A percentile compares a stretch with the other conserved stretches of the same genome.
phyloP scores from a whole-genome alignment of 331 rosid species.

The Ulmus americana region DNA sequence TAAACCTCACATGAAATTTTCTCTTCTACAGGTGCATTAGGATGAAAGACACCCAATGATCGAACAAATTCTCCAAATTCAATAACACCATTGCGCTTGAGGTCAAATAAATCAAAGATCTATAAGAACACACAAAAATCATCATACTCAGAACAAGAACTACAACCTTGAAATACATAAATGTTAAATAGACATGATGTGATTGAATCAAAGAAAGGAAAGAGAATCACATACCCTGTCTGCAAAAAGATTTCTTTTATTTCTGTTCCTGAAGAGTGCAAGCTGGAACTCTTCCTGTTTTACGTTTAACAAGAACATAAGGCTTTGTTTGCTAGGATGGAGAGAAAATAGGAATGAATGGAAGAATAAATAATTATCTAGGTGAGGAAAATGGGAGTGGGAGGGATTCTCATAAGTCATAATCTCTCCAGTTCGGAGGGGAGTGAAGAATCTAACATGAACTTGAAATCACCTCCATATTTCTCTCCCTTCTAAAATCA shows the following conservation, averaged over 20 bases:
- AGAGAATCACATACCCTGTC: conserved; percentile 63
- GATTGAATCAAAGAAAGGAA: conserved; percentile 8
- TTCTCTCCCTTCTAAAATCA: no score
- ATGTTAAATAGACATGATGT: background rate
- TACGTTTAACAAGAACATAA: background rate
- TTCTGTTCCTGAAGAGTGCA: conserved; percentile 68
- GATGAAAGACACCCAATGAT: conserved; percentile 80
- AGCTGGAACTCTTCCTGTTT: conserved; percentile 91
- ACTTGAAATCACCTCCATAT: no score
- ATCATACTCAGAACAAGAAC: background rate
- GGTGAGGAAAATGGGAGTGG: no score
- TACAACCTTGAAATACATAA: background rate
- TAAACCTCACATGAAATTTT: conserved; percentile 57
- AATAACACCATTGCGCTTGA: conserved; percentile 81
- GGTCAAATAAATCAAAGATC: conserved; percentile 81
- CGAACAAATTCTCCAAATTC: conserved; percentile 92
- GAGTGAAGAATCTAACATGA: no score
- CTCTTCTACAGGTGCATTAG: conserved; percentile 62
- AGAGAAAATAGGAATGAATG: no score
- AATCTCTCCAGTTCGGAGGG: no score
- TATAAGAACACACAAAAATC: conserved; percentile 25
- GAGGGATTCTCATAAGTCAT: conserved; percentile 12
- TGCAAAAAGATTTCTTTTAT: conserved; percentile 62
- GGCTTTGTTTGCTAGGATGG: no score
- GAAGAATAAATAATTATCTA: no score